Evolutionary conservation across 805 yeast genomes (phyloP), one percentile per base, ranked within the genome.

Genomic region (Kurtzmaniella cleridarum): DNA sequence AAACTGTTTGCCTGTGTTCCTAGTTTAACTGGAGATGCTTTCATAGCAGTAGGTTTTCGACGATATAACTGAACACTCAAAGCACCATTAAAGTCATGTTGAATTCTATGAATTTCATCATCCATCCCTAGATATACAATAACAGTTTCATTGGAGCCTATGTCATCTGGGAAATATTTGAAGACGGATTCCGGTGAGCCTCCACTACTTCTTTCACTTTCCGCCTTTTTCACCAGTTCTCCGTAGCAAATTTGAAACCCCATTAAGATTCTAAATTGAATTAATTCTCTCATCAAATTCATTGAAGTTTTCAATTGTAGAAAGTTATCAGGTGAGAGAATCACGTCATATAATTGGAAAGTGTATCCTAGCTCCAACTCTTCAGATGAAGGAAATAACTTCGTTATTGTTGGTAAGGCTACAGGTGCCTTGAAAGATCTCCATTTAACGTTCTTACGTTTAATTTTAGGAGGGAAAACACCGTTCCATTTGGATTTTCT

Each of bases 211-310:
- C 82, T 59, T 43, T 73, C 75, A 23, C 73, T 60, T 57, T 91
- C 97, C 3, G 84, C 75, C 34, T 71, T 73, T 29, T 73, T 71
- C 1, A 86, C 91, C 18, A 65, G 67, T 0, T 77, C 74, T 0
- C 95, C 95, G 33, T 76, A 76, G 47, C 95, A 87, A 26, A 93
- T 79, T 54, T 93, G 99, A 54, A 89, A 95, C 0, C 99, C 98
- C 40, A 87, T 68, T 39, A 86, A 73, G 20, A 93, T 66, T 41
- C 99, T 69, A 47, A 87, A 64, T 32, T 87, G 83, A 9, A 93
- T 79, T 95, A 93, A 86, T 47, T 88, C 95, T 40, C 89, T 75
- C 71, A 93, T 69, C 30, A 93, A 62, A 26, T 79, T 84, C 26
- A 53, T 54, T 13, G 74, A 73, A 16, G 78, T 66, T 3, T 73